phyloP scores from a whole-genome alignment of 768 basidiomycete genomes.

The Phylloporus sp. region DNA sequence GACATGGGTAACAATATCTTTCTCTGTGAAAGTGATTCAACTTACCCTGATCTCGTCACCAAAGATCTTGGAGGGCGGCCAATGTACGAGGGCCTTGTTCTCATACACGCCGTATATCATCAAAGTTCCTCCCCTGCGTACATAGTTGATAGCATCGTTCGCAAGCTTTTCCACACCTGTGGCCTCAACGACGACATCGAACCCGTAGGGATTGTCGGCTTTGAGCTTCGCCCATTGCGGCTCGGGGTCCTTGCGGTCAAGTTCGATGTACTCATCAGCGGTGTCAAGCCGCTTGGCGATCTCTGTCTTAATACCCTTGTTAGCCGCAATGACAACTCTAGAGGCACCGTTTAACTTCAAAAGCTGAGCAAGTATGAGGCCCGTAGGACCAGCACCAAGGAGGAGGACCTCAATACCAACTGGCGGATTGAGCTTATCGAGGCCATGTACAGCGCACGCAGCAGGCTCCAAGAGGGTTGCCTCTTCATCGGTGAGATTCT shows the following conservation, averaged over 20 bases:
- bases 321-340: slow-evolving; percentile 79
- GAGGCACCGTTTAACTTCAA: slow-evolving; percentile 83
- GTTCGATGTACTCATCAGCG: slow-evolving; percentile 81
- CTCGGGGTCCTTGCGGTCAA: slow-evolving; percentile 71
- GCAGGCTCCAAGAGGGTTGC: slow-evolving; percentile 87
- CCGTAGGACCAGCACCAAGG: slow-evolving; percentile 88
- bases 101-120: slow-evolving; percentile 92
- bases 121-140: slow-evolving; percentile 77
- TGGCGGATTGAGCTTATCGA: slow-evolving; percentile 80
- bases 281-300: slow-evolving; percentile 76
- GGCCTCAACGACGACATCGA: slow-evolving; percentile 81
- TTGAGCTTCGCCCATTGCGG: slow-evolving; percentile 80
- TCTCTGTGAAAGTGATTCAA: neutral
- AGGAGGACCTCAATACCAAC: slow-evolving; percentile 84
- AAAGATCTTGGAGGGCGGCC: slow-evolving; percentile 83
- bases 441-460: slow-evolving; percentile 87
- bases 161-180: slow-evolving; percentile 84
- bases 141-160: slow-evolving; percentile 88
- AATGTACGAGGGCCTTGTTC: slow-evolving; percentile 78
- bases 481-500: slow-evolving; percentile 85
- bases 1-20: neutral
- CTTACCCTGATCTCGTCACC: slow-evolving; percentile 62
- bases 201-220: slow-evolving; percentile 80
- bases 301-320: slow-evolving; percentile 89
- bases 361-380: slow-evolving; percentile 86